Base-by-base conservation (phyloP, 306 rosid species). In the Gastrolobium bilobum region DNA sequence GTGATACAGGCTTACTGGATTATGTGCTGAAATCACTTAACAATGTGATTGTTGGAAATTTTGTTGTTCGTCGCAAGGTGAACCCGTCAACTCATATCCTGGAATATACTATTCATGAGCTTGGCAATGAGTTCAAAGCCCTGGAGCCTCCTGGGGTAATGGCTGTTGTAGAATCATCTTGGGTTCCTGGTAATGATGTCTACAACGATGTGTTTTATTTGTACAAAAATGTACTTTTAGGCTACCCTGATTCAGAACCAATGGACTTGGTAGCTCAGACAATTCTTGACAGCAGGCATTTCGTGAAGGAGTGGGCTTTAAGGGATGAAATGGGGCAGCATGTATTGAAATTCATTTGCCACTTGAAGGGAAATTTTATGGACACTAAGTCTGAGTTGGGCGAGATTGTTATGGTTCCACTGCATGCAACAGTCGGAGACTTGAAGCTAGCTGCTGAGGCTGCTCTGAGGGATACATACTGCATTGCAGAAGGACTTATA, bases 31-130 rank as follows among this genome's bases (percentile, higher is more conserved):
- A 20, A 20, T 20, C 26, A 20, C 26, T 20, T 20, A 20, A 20
- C 26, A 20, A 20, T 20, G 26, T 20, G 26, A 20, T 20, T 20
- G 26, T 20, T 20, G 26, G 26, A 20, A 20, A 20, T 20, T 20
- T 20, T 20, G 26, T 20, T 20, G 26, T 20, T 20, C 26, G 26
- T 20, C 26, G 26, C 26, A 20, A 81, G 38, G 90, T 89, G 38
- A 91, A 91, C 52, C 92, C 97, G 3, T 43, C 73, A 26, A 89
- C 90, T 29, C 71, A 84, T 40, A 81, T 91, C 42, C 78, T 89
- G 54, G 97, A 89, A 61, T 91, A 89, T 62, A 84, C 88, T 5
- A 83, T 91, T 65, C 91, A 86, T 51, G 90, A 91, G 68, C 40
- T 54, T 62, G 71, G 66, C 10, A 58, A 77, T 82, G 79, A 46